Evolutionary conservation across 495 filamentous ascomycete genomes (phyloP), one percentile per base, ranked within the genome.

Genomic region (Aspergillus affinis): DNA sequence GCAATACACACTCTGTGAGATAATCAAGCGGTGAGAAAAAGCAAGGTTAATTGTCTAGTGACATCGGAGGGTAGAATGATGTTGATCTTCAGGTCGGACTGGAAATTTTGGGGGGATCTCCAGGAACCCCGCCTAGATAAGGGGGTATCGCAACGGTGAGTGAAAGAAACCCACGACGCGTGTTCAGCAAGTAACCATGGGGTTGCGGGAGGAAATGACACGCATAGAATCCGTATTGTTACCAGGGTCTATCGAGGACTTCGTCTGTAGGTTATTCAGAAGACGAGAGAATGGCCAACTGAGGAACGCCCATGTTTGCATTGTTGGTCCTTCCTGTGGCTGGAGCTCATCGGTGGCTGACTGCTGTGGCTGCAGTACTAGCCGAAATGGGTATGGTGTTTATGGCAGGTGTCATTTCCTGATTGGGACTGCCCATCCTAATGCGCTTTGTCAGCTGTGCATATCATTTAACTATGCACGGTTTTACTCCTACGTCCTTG

Each of bases 1-100:
- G 36, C 4, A 41, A 41, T 15, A 41, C 36, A 15, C 36, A 41
- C 36, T 10, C 15, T 41, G 3, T 12, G 36, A 41, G 36, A 15
- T 1, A 41, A 26, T 26, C 36, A 15, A 8, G 13, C 15, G 12
- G 13, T 4, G 9, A 10, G 4, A 10, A 10, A 41, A 41, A 4
- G 10, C 9, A 12, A 41, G 3, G 36, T 10, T 41, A 41, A 15
- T 15, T 10, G 13, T 10, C 13, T 41, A 15, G 2, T 17, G 36
- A 41, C 36, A 41, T 41, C 9, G 44, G 51, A 49, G 46, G 57
- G 51, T 57, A 27, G 29, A 30, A 15, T 41, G 29, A 10, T 32
- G 36, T 15, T 41, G 30, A 12, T 41, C 36, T 41, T 15, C 36
- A 41, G 36, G 36, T 41, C 36, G 36, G 36, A 41, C 13, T 41